Base-by-base conservation (phyloP, 148 eudicot genomes). In the Amaranthus cruentus region DNA sequence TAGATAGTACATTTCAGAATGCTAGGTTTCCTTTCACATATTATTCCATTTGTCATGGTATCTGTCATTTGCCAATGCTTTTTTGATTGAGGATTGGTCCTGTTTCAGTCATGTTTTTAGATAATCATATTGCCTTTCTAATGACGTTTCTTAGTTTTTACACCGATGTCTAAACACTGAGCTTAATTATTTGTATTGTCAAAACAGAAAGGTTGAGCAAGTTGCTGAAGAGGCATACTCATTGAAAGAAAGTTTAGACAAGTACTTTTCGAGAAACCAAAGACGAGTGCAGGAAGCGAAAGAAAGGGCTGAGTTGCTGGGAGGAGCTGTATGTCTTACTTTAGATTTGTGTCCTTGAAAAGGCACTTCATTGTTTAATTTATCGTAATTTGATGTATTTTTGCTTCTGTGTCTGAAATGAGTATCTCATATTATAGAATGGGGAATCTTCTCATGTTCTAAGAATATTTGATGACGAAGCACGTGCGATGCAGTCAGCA, bases 141-240 rank as follows among this genome's bases (percentile, higher is more conserved):
- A 28, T 28, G 38, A 28, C 38, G 38, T 28, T 28, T 28, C 38
- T 28, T 28, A 28, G 38, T 28, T 28, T 28, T 42, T 42, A 42
- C 49, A 13, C 46, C 8, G 68, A 64, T 64, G 18, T 64, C 47
- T 46, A 13, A 9, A 12, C n/a, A 48, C 48, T 11, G n/a, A 65
- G 3, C 15, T 6, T 14, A 28, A 28, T 28, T 28, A 28, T 3
- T 62, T 62, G 69, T 58, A 7, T 46, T 61, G 55, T 63, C 52
- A 42, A 47, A 50, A 54, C 83, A 95, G 98, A 81, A 95, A 91
- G 85, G 96, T 95, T 75, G 98, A 95, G 73, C 98, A 88, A 85
- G 88, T 95, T 63, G 88, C 83, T 69, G 98, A 95, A 84, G 97
- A 91, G 87, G 89, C 98, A 21, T 93, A 88, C 47, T 95, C 98